A percentile compares a stretch with the other conserved stretches of the same genome.
These are phyloP conservation scores for Hygrocybe coccinea DNA, from an alignment of 768 basidiomycete genomes.

Conservation along the genomic window DNA sequence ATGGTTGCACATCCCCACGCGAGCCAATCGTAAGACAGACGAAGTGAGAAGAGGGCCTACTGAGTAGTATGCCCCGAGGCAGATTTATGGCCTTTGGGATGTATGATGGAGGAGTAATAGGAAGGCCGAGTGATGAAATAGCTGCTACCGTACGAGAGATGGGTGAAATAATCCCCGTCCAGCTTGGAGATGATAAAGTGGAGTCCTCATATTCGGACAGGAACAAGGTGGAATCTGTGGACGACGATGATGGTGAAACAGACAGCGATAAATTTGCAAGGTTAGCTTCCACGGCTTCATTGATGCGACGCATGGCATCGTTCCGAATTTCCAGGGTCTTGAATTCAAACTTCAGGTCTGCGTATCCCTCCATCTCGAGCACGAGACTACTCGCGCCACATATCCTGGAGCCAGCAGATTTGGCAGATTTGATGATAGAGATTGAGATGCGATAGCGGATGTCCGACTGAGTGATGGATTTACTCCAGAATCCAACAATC, in stretches of 20 bases:
- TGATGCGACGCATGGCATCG: constrained; percentile 39
- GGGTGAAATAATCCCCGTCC: constrained; percentile 41
- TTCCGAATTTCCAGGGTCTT: constrained; percentile 37
- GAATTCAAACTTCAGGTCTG: constrained; percentile 49
- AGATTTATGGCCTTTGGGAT: constrained; percentile 49
- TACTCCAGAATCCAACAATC: constrained; percentile 46
- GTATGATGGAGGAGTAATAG: constrained; percentile 24
- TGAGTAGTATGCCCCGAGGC: constrained; percentile 32
- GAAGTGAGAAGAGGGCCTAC: constrained; percentile 44
- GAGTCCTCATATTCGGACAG: background rate
- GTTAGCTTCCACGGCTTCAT: constrained; percentile 13
- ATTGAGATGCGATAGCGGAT: constrained; percentile 42
- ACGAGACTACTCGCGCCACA: constrained; percentile 35
- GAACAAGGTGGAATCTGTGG: constrained; percentile 6
- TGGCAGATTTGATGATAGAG: constrained; percentile 37
- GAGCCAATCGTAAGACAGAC: constrained; percentile 63
- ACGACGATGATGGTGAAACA: constrained; percentile 1
- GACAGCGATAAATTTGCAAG: constrained; percentile 10
- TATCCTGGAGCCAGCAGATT: constrained; percentile 26
- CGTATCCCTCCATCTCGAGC: constrained; percentile 43
- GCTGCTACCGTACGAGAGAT: constrained; percentile 39
- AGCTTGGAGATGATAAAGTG: constrained; percentile 14
- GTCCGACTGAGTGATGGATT: constrained; percentile 34
- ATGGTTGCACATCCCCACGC: constrained; percentile 62
- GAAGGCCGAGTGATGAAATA: constrained; percentile 25